Base-by-base conservation (phyloP, 129 eudicot genomes). In the Centrapalus pauciflorus region DNA sequence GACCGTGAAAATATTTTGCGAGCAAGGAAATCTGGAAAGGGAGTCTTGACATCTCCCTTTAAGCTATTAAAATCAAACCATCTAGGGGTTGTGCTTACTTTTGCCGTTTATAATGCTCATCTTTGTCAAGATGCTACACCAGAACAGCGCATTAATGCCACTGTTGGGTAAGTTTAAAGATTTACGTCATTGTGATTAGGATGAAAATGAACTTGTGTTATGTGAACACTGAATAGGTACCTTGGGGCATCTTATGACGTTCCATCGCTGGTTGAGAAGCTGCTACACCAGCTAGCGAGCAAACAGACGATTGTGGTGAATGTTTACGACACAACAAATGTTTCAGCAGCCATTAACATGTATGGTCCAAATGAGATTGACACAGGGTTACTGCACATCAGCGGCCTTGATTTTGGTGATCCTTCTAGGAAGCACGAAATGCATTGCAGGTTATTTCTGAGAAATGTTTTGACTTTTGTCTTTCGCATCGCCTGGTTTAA, bases 11-110 rank as follows among this genome's bases (percentile, higher is more conserved):
- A 92, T 72, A 85, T 92, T 19, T 80, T 92, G 72, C 86, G 98
- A 61, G 96, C 98, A 60, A 79, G 98, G 79, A 95, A 89, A 17
- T 78, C 96, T n/a, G 96, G 96, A 41, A 92, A 87, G 55, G 98
- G 90, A 16, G 96, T 88, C n/a, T 71, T 92, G 70, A 92, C 98
- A 45, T 79, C 90, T 41, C 98, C 98, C 26, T 92, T 92, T 50
- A 88, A 81, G 81, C 76, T 92, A 46, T 57, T 92, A 24, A 92
- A 92, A 58, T 88, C 98, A 26, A 85, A 91, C 77, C 95, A 85
- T 67, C 63, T 92, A 49, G 98, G 98, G 1, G 98, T 92, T 65
- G 91, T 92, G 33, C 89, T 92, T 59, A 92, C 98, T 16, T 92
- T 92, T 81, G 90, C 96, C 7, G 98, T 92, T 21, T 92, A 92